Conservation (phyloP, 1,284 basidiomycete species). For the Cryptococcus jaspeensis region DNA sequence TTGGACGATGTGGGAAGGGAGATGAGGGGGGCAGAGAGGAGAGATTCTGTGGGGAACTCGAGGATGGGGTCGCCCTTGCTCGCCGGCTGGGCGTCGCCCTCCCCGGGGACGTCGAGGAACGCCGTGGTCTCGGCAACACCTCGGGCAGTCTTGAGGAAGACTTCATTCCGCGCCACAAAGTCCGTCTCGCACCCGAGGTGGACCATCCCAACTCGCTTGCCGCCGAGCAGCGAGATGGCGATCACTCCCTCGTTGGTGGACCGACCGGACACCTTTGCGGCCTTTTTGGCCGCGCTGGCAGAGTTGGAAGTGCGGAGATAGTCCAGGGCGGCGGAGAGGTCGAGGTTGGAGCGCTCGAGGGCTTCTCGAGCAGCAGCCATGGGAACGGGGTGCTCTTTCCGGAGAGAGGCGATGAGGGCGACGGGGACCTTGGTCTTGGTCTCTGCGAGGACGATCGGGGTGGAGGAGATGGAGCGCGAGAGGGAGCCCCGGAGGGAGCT, state of each 20-base stretch:
- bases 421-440: slow-evolving; percentile 53
- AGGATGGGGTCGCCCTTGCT: slow-evolving; percentile 34
- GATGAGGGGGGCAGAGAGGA: slow-evolving; percentile 68
- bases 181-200: slow-evolving; percentile 97
- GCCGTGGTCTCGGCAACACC: slow-evolving; percentile 86
- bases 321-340: slow-evolving; percentile 68
- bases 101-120: slow-evolving; percentile 62
- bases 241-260: slow-evolving; percentile 76
- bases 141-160: slow-evolving; percentile 73
- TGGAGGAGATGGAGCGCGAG: slow-evolving; percentile 20
- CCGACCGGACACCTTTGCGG: slow-evolving; percentile 75
- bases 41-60: slow-evolving; percentile 56
- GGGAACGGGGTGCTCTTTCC: slow-evolving; percentile 72
- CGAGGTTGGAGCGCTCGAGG: slow-evolving; percentile 69
- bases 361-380: slow-evolving; percentile 88
- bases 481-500: slow-evolving; percentile 5
- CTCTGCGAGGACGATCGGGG: slow-evolving; percentile 12
- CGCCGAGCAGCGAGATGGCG: slow-evolving; percentile 67
- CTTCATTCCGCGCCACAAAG: slow-evolving; percentile 84
- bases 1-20: slow-evolving; percentile 52
- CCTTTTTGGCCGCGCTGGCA: slow-evolving; percentile 61
- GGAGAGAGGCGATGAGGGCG: slow-evolving; percentile 79
- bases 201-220: slow-evolving; percentile 75
- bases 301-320: slow-evolving; percentile 76
- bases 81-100: slow-evolving; percentile 41